Percentiles rank a stretch among this genome's conserved stretches.
Conservation (phyloP, 495 filamentous ascomycete species). For the Neurospora tetrasperma region DNA sequence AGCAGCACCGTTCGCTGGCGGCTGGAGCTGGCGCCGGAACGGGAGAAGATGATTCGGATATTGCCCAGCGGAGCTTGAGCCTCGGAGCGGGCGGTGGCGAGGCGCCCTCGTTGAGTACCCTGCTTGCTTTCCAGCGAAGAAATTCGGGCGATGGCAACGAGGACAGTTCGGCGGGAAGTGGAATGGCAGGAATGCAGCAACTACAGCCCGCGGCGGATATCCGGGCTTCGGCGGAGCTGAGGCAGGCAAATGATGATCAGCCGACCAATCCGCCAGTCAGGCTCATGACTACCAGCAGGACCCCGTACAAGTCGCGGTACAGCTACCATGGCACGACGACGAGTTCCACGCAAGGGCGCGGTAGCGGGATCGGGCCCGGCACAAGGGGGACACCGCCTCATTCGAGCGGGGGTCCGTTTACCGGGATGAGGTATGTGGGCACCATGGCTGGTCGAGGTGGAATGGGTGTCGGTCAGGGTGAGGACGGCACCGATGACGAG, state of each 20-base stretch:
- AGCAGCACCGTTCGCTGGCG: constrained; percentile 41
- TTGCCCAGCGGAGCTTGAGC: constrained; percentile 63
- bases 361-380: constrained; percentile 9
- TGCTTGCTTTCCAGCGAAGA: constrained; percentile 37
- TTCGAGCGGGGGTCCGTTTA: constrained; percentile 24
- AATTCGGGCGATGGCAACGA: background rate
- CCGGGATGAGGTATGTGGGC: constrained; percentile 25
- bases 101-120: constrained; percentile 44
- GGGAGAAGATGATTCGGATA: constrained; percentile 53
- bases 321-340: background rate
- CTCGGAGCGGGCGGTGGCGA: constrained; percentile 54
- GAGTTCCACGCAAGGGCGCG: background rate
- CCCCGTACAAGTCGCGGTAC: constrained; percentile 26
- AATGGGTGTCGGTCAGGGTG: constrained; percentile 38
- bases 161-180: background rate
- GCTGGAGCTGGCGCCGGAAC: constrained; percentile 20
- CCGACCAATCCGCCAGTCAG: constrained; percentile 19
- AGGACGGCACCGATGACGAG: constrained; percentile 59
- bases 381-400: constrained; percentile 20
- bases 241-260: constrained; percentile 23
- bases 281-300: constrained; percentile 10
- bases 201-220: constrained; percentile 39
- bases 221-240: constrained; percentile 25
- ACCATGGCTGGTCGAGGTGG: constrained; percentile 40
- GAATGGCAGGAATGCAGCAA: background rate